Percentiles rank a stretch among this genome's conserved stretches.
Evolutionary conservation across 2,329 filamentous ascomycete genomes (phyloP).

Genomic region (Alternaria hordeiaustralica): DNA sequence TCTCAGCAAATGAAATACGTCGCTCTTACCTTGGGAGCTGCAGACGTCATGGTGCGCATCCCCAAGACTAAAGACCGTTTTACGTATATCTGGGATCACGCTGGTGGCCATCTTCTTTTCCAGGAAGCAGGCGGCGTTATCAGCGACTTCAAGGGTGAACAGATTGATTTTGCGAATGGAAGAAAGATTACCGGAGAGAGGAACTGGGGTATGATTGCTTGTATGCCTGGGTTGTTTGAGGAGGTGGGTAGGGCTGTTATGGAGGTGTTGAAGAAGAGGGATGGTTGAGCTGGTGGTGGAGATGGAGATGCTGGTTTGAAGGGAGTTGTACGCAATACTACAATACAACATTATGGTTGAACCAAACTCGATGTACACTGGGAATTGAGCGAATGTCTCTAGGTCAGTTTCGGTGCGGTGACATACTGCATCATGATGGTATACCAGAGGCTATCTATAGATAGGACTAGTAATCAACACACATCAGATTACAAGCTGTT

Average conservation of each 20-base stretch:
- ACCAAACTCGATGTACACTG: background rate
- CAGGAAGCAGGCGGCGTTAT: slow-evolving; percentile 59
- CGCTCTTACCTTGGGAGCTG: slow-evolving; percentile 58
- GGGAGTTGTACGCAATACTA: background rate
- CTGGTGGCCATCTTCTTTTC: slow-evolving; percentile 59
- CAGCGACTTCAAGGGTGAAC: slow-evolving; percentile 58
- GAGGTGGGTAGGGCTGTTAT: slow-evolving; percentile 35
- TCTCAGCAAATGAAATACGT: slow-evolving; percentile 63
- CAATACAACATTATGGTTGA: background rate
- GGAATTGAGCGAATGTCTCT: background rate
- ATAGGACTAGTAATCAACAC: background rate
- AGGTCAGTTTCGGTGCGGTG: background rate
- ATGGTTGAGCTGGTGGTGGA: background rate
- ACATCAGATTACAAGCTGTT: background rate
- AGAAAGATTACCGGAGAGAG: slow-evolving; percentile 39
- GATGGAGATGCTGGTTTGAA: background rate
- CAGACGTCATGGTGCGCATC: slow-evolving; percentile 58
- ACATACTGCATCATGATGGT: background rate
- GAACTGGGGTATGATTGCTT: slow-evolving; percentile 46
- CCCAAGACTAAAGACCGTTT: slow-evolving; percentile 53
- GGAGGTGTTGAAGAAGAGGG: slow-evolving; percentile 32
- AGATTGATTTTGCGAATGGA: slow-evolving; percentile 55
- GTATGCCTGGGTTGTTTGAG: slow-evolving; percentile 36
- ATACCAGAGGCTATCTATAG: background rate
- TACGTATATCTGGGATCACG: slow-evolving; percentile 63